A percentile compares a stretch with the other conserved stretches of the same genome.
Conservation (phyloP, 2,329 filamentous ascomycete genomes). For the Calonectria naviculata region DNA sequence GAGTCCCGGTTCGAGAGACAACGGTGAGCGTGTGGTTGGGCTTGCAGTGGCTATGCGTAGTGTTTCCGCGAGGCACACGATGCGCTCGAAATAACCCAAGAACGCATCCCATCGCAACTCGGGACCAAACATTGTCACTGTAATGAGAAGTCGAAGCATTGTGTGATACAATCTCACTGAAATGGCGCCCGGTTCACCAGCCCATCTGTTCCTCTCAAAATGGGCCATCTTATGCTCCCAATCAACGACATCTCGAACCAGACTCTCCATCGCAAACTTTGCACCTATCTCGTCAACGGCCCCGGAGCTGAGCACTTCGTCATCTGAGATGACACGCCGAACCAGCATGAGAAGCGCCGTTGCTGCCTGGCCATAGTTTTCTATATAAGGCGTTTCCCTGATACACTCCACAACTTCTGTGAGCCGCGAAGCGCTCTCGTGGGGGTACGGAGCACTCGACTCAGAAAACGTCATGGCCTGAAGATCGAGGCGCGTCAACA, state of each 20-base stretch:
- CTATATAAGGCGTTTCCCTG: constrained; percentile 10
- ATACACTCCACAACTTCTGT: constrained; percentile 28
- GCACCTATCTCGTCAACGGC: background rate
- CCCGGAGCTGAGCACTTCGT: constrained; percentile 11
- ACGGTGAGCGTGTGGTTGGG: constrained; percentile 27
- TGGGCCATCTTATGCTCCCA: constrained; percentile 39
- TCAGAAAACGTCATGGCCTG: constrained; percentile 49
- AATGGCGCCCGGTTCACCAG: constrained; percentile 25
- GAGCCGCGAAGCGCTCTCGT: constrained; percentile 21
- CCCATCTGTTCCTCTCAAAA: constrained; percentile 29
- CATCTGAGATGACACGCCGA: constrained; percentile 34
- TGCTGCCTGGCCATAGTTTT: constrained; percentile 36
- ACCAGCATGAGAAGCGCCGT: constrained; percentile 34
- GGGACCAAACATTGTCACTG: constrained; percentile 31
- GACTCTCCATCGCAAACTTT: background rate
- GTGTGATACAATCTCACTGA: constrained; percentile 45
- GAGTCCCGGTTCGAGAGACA: constrained; percentile 47
- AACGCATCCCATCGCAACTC: constrained; percentile 44
- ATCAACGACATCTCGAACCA: constrained; percentile 24
- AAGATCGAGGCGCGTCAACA: constrained; percentile 46
- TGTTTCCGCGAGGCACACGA: constrained; percentile 32
- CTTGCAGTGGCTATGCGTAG: constrained; percentile 27
- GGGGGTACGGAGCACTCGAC: constrained; percentile 44
- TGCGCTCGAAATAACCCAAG: constrained; percentile 43
- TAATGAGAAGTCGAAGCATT: constrained; percentile 31